Evolutionary conservation across 129 eudicot species (phyloP).

Genomic region (Pulicaria dysenterica): DNA sequence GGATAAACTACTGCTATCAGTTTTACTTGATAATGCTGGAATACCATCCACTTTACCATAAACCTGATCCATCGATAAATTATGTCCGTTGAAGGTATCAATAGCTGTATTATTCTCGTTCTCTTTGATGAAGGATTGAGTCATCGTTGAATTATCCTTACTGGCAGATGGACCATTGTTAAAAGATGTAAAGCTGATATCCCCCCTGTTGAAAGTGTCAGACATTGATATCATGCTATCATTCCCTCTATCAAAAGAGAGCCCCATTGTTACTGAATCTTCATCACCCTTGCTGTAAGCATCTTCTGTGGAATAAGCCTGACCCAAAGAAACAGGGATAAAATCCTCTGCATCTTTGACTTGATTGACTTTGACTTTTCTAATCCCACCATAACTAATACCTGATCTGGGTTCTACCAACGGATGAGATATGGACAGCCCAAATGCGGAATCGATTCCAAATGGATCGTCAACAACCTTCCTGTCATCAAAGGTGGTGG

Average conservation of each 20-base stretch:
- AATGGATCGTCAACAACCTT: slow-evolving; percentile 42
- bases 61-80: slow-evolving; percentile 39
- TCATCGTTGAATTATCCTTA: slow-evolving; percentile 37
- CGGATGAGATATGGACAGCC: slow-evolving; percentile 47
- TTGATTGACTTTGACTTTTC: slow-evolving; percentile 57
- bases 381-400: slow-evolving; percentile 53
- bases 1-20: slow-evolving; percentile 37
- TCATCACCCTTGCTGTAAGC: slow-evolving; percentile 40
- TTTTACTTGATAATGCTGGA: slow-evolving; percentile 31
- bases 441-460: slow-evolving; percentile 43
- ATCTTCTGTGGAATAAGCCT: slow-evolving; percentile 33
- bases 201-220: slow-evolving; percentile 38
- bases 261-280: slow-evolving; percentile 39
- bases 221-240: slow-evolving; percentile 33
- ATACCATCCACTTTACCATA: slow-evolving; percentile 40
- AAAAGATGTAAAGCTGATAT: slow-evolving; percentile 38
- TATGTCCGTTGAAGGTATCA: slow-evolving; percentile 39
- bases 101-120: slow-evolving; percentile 33
- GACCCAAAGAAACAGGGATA: slow-evolving; percentile 37
- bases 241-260: slow-evolving; percentile 39
- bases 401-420: slow-evolving; percentile 42
- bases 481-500: slow-evolving; percentile 39
- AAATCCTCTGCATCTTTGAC: slow-evolving; percentile 52
- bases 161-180: slow-evolving; percentile 40
- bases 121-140: slow-evolving; percentile 42